Conservation (phyloP, 2,329 filamentous ascomycete species). For the Elsinoe arachidis region DNA sequence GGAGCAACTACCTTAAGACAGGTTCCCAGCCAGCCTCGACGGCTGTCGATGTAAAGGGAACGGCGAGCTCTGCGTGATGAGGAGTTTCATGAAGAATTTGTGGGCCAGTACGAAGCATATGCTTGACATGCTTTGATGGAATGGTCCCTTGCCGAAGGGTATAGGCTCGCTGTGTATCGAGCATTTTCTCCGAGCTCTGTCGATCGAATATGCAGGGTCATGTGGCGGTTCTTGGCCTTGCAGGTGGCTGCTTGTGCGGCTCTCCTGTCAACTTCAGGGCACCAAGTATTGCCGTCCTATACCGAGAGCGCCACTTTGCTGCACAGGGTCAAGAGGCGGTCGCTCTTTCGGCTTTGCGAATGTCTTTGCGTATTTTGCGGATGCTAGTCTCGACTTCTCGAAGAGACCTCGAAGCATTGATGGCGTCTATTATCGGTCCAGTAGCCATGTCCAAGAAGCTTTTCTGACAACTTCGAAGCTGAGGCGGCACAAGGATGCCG, state of each 20-base stretch:
- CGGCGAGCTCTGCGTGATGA: too few relatives aligned
- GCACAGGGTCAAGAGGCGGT: neutral
- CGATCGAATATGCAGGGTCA: neutral
- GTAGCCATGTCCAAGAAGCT: constrained; percentile 51
- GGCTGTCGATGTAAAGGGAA: too few relatives aligned
- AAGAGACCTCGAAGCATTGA: constrained; percentile 53
- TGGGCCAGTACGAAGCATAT: too few relatives aligned
- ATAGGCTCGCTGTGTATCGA: too few relatives aligned
- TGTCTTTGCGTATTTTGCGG: constrained; percentile 44
- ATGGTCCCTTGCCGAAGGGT: too few relatives aligned
- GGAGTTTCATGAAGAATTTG: too few relatives aligned
- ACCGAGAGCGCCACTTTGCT: neutral
- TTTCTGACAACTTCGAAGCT: constrained; percentile 49
- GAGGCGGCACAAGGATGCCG: constrained; percentile 43
- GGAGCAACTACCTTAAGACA: too few relatives aligned
- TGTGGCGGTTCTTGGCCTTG: neutral
- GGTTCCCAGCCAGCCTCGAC: too few relatives aligned
- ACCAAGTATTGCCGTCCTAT: neutral
- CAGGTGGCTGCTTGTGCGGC: neutral
- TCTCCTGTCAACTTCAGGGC: neutral
- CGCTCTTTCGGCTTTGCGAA: constrained; percentile 31
- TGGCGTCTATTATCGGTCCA: constrained; percentile 48
- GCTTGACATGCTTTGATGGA: too few relatives aligned
- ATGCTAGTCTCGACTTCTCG: constrained; percentile 60
- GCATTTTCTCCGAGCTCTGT: too few relatives aligned